Evolutionary conservation across 352 stramenopile species (phyloP).

Genomic region (Phytopythium delawarense): DNA sequence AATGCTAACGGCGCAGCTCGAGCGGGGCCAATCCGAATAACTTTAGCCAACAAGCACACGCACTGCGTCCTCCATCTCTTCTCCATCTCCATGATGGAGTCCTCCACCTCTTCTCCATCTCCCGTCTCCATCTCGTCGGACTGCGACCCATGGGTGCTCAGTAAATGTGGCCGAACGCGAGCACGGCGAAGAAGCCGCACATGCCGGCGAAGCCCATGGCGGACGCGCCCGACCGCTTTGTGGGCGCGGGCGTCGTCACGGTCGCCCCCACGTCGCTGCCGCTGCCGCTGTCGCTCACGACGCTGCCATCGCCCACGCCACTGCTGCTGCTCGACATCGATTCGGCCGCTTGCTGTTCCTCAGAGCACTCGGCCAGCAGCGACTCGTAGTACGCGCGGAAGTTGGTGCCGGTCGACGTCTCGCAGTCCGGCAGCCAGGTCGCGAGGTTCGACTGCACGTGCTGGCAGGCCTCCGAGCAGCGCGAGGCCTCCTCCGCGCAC

Average conservation of each 20-base stretch:
- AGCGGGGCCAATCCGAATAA: background rate
- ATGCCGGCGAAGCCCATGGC: constrained; percentile 7
- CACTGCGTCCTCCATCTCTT: background rate
- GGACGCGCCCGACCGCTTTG: constrained; percentile 1
- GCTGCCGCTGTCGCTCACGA: background rate
- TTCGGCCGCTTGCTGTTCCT: background rate
- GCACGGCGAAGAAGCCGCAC: constrained; percentile 8
- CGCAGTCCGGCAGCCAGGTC: background rate
- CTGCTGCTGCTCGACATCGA: background rate
- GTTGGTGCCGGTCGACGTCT: background rate
- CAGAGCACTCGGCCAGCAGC: background rate
- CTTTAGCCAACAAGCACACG: background rate
- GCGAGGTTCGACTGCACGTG: background rate
- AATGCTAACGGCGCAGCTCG: no score
- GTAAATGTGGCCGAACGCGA: constrained; percentile 5
- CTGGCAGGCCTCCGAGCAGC: constrained; percentile 3
- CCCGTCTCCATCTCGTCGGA: background rate
- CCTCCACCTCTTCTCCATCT: no score
- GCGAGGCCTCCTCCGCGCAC: background rate
- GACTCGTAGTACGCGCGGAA: constrained; percentile 4
- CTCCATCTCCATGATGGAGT: background rate
- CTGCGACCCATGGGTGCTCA: background rate
- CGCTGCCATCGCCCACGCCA: background rate
- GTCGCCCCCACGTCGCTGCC: background rate
- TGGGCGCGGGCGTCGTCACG: background rate